Base-by-base conservation (phyloP, 148 eudicot species). In the Chenopodium suecicum region DNA sequence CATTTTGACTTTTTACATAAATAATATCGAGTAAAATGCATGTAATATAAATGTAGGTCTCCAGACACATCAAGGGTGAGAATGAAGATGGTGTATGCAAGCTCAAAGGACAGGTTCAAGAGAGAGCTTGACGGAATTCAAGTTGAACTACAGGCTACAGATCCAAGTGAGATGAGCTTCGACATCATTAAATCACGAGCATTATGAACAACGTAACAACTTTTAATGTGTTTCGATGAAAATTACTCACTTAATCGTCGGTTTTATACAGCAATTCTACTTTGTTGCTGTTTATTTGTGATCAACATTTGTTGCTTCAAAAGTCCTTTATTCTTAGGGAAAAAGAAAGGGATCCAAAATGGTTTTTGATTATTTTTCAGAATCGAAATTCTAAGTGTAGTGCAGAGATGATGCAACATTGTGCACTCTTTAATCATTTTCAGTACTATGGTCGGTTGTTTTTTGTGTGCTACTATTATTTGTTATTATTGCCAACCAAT, bases 41-140 rank as follows among this genome's bases (percentile, higher is more conserved):
- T 69, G 4, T 13, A 62, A 62, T 56, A 34, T 41, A 54, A 4
- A 41, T 50, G 71, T 17, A 94, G 95, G 98, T 88, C 95, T 71
- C 98, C 98, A 0, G 98, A 94, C 20, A 81, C 90, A 62, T 89
- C 98, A 14, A 94, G 77, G 82, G 95, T 94, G 88, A 89, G 98
- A 72, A 92, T 86, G 91, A 94, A 94, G 98, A 94, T 92, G 98
- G 96, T 94, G 67, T 94, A 94, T 44, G 98, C 98, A 47, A 92
- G 98, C 88, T 90, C 96, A 67, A 94, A 94, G 89, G 98, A 93
- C 70, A 88, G 96, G 85, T 92, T 94, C 88, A 94, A 94, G 91
- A 87, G 98, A 83, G 94, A 92, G 85, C 86, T 94, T 20, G 98
- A 94, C 62, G 98, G 98, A 4, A 94, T 94, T 77, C 96, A 92